Conservation (phyloP, 129 eudicot species). For the Silybum marianum region DNA sequence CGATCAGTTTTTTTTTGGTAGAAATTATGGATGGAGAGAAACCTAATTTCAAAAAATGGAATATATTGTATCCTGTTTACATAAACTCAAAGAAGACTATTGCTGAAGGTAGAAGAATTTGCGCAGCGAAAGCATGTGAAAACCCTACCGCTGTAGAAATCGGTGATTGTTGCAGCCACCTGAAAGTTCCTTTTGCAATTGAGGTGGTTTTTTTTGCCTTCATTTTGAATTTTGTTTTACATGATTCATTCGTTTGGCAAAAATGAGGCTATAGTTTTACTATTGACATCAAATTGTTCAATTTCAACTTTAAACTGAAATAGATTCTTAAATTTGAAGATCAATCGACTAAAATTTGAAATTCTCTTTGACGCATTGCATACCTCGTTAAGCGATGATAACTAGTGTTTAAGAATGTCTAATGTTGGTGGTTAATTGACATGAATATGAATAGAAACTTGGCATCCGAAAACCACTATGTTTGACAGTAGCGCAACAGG, state of each 20-base stretch:
- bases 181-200: slow-evolving; percentile 56
- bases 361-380: background rate
- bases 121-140: slow-evolving; percentile 63
- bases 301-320: background rate
- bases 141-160: slow-evolving; percentile 70
- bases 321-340: background rate
- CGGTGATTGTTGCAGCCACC: slow-evolving; percentile 60
- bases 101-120: slow-evolving; percentile 71
- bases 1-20: background rate
- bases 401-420: background rate
- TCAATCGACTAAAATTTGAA: background rate
- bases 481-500: no score
- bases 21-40: slow-evolving; percentile 53
- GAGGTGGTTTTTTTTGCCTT: slow-evolving; percentile 41
- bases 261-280: background rate
- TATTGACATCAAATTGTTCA: background rate
- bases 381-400: background rate
- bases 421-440: background rate
- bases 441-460: background rate
- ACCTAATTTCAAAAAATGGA: slow-evolving; percentile 63
- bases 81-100: slow-evolving; percentile 81
- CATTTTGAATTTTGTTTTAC: background rate
- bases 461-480: background rate
- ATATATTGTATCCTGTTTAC: slow-evolving; percentile 66
- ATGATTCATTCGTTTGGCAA: background rate